These are phyloP conservation scores for Benincasa hispida DNA, from an alignment of 306 rosid species.

Conservation along the genomic window DNA sequence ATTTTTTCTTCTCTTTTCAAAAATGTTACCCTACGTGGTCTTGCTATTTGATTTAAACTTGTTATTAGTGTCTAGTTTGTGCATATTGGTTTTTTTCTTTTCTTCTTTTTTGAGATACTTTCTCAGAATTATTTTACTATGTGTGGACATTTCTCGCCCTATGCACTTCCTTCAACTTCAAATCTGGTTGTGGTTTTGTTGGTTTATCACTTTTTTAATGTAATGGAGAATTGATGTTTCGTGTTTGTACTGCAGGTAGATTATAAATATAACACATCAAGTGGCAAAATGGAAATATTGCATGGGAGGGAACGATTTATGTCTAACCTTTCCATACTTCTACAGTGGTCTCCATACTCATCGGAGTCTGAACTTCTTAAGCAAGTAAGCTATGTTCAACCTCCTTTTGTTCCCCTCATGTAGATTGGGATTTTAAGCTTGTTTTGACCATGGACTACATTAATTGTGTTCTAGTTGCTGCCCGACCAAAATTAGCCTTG, in stretches of 20 bases:
- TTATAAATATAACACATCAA: slow-evolving; percentile 41
- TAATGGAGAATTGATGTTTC: slow-evolving; percentile 2
- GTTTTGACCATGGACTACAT: background rate
- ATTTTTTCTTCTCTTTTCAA: background rate
- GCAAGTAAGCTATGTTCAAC: slow-evolving; percentile 41
- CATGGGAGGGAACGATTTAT: slow-evolving; percentile 49
- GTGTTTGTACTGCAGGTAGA: slow-evolving; percentile 54
- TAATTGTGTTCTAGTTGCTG: background rate
- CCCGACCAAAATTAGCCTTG: background rate
- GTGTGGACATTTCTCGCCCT: background rate
- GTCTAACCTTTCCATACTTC: slow-evolving; percentile 50
- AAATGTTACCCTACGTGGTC: background rate
- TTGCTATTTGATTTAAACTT: background rate
- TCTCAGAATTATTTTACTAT: background rate
- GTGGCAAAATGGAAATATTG: slow-evolving; percentile 35
- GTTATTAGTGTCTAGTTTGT: background rate
- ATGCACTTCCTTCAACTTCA: background rate
- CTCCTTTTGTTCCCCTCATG: background rate
- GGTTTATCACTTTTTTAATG: background rate
- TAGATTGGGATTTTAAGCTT: background rate
- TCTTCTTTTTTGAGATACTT: background rate
- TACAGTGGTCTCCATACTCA: slow-evolving; percentile 84
- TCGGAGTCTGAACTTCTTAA: slow-evolving; percentile 73
- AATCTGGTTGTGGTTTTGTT: background rate
- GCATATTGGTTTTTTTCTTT: background rate